Evolutionary conservation across 2,329 filamentous ascomycete species (phyloP).

Genomic region (Rhynchosporium agropyri): DNA sequence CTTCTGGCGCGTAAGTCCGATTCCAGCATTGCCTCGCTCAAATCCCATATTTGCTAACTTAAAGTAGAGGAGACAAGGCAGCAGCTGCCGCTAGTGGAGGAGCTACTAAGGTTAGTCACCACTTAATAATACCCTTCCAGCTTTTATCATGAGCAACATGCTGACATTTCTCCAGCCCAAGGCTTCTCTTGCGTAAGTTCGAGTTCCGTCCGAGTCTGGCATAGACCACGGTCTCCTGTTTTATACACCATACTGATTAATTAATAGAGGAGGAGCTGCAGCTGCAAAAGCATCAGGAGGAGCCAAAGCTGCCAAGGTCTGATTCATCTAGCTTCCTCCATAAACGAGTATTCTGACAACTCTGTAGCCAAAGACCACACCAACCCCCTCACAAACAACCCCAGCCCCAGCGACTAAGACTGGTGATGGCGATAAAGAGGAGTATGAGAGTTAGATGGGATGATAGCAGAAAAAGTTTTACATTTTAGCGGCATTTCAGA

Average conservation of each 20-base stretch:
- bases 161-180: neutral
- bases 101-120: neutral
- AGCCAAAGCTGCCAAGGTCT: no score
- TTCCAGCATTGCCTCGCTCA: no score
- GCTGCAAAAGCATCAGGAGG: no score
- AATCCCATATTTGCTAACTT: neutral
- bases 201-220: no score
- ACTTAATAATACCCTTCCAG: neutral
- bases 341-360: neutral
- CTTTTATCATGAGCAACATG: neutral
- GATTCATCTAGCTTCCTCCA: neutral
- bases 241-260: no score
- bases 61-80: neutral
- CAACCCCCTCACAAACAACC: neutral
- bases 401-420: conserved; percentile 3
- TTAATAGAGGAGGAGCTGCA: no score
- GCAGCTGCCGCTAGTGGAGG: neutral
- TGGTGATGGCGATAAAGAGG: neutral
- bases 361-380: neutral
- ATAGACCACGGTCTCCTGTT: no score
- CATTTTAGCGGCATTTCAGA: neutral
- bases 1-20: no score
- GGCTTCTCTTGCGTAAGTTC: neutral
- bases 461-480: neutral
- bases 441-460: conserved; percentile 2